These are phyloP conservation scores for Iris pallida DNA, from an alignment of 116 monocot genomes.

Conservation along the genomic window DNA sequence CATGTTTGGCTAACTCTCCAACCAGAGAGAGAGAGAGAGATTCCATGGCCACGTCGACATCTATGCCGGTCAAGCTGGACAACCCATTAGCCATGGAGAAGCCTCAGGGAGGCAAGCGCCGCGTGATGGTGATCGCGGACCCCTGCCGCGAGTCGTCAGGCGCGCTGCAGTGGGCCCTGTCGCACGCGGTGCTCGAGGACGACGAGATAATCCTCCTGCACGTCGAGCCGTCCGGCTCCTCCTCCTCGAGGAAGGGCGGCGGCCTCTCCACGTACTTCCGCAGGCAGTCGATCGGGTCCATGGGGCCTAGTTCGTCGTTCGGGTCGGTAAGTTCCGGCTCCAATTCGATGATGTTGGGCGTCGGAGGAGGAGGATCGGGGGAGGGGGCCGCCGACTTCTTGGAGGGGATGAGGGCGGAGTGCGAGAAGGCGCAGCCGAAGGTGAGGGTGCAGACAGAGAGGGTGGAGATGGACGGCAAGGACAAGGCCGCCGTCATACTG, in stretches of 20 bases:
- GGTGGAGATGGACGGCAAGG: constrained; percentile 51
- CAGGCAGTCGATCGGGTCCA: not conserved
- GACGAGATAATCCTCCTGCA: constrained; percentile 70
- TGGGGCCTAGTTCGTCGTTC: not conserved
- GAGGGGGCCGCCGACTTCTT: constrained; percentile 42
- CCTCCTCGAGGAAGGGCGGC: not conserved
- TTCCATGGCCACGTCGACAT: too few relatives aligned
- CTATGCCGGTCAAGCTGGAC: too few relatives aligned
- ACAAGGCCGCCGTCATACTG: constrained; percentile 58
- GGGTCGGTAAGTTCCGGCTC: not conserved
- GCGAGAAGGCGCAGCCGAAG: constrained; percentile 48
- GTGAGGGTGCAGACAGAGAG: constrained; percentile 51
- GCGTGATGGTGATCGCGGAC: constrained; percentile 50
- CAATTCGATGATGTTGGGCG: not conserved
- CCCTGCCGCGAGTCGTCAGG: constrained; percentile 46
- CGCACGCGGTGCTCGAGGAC: constrained; percentile 62
- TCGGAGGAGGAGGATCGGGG: not conserved
- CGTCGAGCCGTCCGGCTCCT: constrained; percentile 26
- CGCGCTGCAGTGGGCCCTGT: constrained; percentile 71
- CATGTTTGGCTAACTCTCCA: too few relatives aligned
- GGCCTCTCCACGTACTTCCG: constrained; percentile 34
- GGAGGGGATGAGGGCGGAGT: constrained; percentile 55
- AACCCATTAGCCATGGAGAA: too few relatives aligned
- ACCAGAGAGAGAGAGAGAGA: too few relatives aligned
- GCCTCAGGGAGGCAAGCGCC: constrained; percentile 18